Conservation (phyloP, 768 basidiomycete species). For the Mycena pura region DNA sequence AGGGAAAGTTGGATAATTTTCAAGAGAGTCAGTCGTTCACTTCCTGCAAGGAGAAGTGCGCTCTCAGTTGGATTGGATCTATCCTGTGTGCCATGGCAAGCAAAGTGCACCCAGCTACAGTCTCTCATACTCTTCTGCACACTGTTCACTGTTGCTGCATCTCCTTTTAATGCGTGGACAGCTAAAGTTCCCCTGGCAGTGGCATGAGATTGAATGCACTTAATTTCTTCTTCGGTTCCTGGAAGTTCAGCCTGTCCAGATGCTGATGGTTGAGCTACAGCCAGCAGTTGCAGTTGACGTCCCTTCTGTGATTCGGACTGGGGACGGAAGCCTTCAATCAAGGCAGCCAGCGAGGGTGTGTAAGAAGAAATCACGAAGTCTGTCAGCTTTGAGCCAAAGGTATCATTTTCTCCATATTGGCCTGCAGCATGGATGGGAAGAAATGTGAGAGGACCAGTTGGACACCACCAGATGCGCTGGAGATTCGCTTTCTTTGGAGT, state of each 20-base stretch:
- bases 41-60: slow-evolving; percentile 17
- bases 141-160: slow-evolving; percentile 5
- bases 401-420: background rate
- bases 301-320: background rate
- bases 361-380: background rate
- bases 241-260: background rate
- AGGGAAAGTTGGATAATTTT: slow-evolving; percentile 6
- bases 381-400: background rate
- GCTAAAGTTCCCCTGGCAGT: background rate
- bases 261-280: background rate
- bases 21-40: slow-evolving; percentile 10
- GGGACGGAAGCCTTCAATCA: background rate
- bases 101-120: slow-evolving; percentile 32
- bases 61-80: no score
- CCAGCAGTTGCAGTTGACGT: background rate
- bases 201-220: background rate
- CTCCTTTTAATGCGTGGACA: background rate
- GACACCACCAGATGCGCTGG: background rate
- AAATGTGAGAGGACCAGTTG: background rate
- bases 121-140: slow-evolving; percentile 10
- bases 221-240: background rate
- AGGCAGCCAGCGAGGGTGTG: background rate
- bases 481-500: background rate
- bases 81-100: slow-evolving; percentile 36
- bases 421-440: slow-evolving; percentile 2